Conservation (phyloP, 176 grass and related monocot species). For the Lolium rigidum region DNA sequence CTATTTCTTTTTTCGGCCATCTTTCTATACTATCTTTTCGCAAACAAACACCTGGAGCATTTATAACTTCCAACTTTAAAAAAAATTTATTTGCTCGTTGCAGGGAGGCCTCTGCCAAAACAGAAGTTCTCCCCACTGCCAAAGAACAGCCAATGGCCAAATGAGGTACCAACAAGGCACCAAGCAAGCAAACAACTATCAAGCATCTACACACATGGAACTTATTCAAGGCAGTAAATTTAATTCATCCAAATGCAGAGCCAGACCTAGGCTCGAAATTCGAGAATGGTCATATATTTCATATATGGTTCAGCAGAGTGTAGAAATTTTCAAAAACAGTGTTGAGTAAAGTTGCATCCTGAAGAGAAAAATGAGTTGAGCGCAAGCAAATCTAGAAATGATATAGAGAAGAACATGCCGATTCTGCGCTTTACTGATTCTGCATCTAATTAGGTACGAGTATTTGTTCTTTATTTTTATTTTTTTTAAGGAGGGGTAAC, state of each 20-base stretch:
- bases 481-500: background rate
- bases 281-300: background rate
- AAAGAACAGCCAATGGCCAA: conserved; percentile 7
- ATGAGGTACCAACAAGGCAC: conserved; percentile 1
- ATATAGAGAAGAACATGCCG: background rate
- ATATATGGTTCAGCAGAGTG: background rate
- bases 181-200: conserved; percentile 11
- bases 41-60: background rate
- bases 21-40: conserved; percentile 1
- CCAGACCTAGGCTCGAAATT: background rate
- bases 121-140: background rate
- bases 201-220: background rate
- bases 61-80: background rate
- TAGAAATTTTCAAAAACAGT: background rate
- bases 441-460: background rate
- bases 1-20: background rate
- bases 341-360: background rate
- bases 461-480: background rate
- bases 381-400: background rate
- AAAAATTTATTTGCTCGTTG: conserved; percentile 27
- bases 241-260: background rate
- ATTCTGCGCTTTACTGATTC: background rate
- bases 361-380: conserved; percentile 7
- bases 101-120: conserved; percentile 1
- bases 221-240: background rate